Percentiles rank a stretch among this genome's conserved stretches.
Evolutionary conservation across 495 filamentous ascomycete species (phyloP).

Genomic region (Penicillium subrubescens): DNA sequence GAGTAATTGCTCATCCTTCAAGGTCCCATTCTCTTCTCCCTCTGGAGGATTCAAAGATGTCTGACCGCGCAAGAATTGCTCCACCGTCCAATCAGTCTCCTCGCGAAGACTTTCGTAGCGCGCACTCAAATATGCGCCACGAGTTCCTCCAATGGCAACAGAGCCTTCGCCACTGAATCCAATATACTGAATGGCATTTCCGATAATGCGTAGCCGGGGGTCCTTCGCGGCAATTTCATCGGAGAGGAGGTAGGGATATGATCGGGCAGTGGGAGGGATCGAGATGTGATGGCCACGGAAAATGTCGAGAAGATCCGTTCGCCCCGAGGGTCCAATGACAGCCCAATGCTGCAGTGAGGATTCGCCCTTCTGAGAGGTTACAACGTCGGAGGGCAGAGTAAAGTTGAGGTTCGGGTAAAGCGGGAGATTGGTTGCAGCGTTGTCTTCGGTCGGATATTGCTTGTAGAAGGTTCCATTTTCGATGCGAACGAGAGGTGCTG

Average conservation of each 20-base stretch:
- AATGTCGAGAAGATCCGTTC: slow-evolving; percentile 76
- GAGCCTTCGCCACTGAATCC: slow-evolving; percentile 70
- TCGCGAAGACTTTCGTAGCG: slow-evolving; percentile 91
- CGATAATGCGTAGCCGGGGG: slow-evolving; percentile 55
- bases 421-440: slow-evolving; percentile 50
- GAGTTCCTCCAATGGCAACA: slow-evolving; percentile 55
- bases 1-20: slow-evolving; percentile 50
- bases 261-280: slow-evolving; percentile 69
- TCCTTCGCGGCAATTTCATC: slow-evolving; percentile 59
- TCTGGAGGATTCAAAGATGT: slow-evolving; percentile 73
- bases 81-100: slow-evolving; percentile 81
- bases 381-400: slow-evolving; percentile 55
- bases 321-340: slow-evolving; percentile 69
- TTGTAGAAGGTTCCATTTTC: slow-evolving; percentile 79
- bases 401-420: slow-evolving; percentile 72
- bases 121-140: slow-evolving; percentile 81
- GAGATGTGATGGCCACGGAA: slow-evolving; percentile 73
- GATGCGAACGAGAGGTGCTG: slow-evolving; percentile 69
- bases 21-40: slow-evolving; percentile 46
- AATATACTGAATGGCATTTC: slow-evolving; percentile 75
- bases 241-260: slow-evolving; percentile 72
- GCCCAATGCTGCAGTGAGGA: slow-evolving; percentile 63
- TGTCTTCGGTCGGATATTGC: slow-evolving; percentile 62
- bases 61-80: slow-evolving; percentile 75
- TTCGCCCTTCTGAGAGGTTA: slow-evolving; percentile 10